Base-by-base conservation (phyloP, 169 alveolate species). In the Besnoitia besnoiti region DNA sequence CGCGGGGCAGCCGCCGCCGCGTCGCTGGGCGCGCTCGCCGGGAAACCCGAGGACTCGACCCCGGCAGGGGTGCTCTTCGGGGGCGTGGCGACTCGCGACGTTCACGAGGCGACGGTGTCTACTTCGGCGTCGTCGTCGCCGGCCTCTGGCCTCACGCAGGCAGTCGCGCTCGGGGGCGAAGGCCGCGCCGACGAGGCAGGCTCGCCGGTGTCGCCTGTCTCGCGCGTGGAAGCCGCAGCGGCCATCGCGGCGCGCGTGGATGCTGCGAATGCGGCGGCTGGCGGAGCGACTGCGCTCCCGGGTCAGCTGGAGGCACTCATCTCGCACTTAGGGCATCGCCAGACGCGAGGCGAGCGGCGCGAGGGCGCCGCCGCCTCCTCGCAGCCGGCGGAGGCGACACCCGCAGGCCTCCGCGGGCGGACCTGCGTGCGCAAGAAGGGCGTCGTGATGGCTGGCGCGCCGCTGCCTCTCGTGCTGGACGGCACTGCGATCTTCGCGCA, bases 401-500 rank as follows among this genome's bases (percentile, higher is more conserved):
- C 73, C 62, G 42, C 82, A 82, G 40, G 85, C 27, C 12, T 40
- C 61, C 24, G 93, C 82, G 39, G 44, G 55, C 37, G 90, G 62
- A 3, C 39, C 2, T 21, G 40, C 44, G 73, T 90, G 76, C 16
- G 90, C 39, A 39, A 77, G 84, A 76, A 59, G 33, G 16, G 85
- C 47, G 90, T 90, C 37, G n/a, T 90, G 40, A 33, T 90, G 62
- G 93, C 90, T 0, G 93, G 90, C 39, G 85, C 93, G 40, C 93
- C 79, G 7, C 90, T 90, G 61, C 93, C 93, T n/a, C 67, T 77
- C 33, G 93, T 88, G 46, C 93, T 90, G 42, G 93, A 90, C 42
- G 90, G 84, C 75, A 90, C 93, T 19, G 62, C 62, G 44, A 90
- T 90, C 59, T n/a, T 76, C 27, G 89, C 49, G 30, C 93, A 79